phyloP scores from a whole-genome alignment of 1,284 basidiomycete genomes.

The Moesziomyces antarcticus region DNA sequence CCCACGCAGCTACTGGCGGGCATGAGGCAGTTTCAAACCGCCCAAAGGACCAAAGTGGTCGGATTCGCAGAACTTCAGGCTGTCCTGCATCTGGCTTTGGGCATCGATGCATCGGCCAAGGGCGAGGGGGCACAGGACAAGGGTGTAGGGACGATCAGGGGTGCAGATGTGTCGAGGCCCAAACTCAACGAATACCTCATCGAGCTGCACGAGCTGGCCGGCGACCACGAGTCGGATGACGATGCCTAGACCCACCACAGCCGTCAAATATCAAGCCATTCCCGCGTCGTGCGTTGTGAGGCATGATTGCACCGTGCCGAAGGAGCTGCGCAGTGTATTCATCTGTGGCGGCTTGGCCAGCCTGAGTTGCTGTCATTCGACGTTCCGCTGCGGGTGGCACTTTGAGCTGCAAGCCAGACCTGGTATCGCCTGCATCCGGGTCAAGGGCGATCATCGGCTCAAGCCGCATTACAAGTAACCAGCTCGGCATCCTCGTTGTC shows the following conservation, averaged over 20 bases:
- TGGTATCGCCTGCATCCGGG: too few species aligned
- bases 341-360: too few species aligned
- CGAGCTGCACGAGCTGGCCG: conserved; percentile 57
- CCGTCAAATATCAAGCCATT: too few species aligned
- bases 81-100: conserved; percentile 57
- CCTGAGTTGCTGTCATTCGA: too few species aligned
- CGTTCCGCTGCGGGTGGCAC: too few species aligned
- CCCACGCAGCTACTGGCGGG: conserved; percentile 9
- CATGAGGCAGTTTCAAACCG: conserved; percentile 20
- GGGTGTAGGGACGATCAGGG: conserved; percentile 34
- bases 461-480: too few species aligned
- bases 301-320: too few species aligned
- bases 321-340: too few species aligned
- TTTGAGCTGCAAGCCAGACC: too few species aligned
- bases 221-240: conserved; percentile 23
- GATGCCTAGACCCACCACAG: conserved; percentile 5
- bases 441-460: too few species aligned
- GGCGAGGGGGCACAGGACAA: neutral
- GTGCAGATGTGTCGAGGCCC: conserved; percentile 43
- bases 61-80: conserved; percentile 31
- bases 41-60: neutral
- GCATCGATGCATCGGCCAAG: conserved; percentile 34
- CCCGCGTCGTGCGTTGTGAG: too few species aligned
- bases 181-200: conserved; percentile 63
- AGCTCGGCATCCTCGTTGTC: too few species aligned